These are phyloP conservation scores for Camelina laxa DNA, from an alignment of 345 rosid genomes.

Conservation along the genomic window DNA sequence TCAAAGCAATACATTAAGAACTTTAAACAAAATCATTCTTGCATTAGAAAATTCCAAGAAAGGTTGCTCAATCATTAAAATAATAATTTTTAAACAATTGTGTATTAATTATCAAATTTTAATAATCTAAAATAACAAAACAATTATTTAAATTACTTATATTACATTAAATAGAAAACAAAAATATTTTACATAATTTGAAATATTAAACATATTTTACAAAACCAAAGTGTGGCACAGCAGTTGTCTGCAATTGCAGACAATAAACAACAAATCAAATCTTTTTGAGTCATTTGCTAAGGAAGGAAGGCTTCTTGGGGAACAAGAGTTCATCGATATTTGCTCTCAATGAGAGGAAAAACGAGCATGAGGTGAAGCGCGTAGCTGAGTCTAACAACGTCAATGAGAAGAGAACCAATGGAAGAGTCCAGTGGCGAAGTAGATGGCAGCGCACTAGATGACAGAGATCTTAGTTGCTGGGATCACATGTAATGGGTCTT, in stretches of 20 bases:
- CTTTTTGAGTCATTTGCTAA: conserved; percentile 55
- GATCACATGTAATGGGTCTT: conserved; percentile 60
- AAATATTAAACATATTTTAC: too few relatives aligned
- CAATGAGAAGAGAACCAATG: conserved; percentile 63
- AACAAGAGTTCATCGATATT: conserved; percentile 78
- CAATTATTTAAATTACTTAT: too few relatives aligned
- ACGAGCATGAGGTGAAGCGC: conserved; percentile 83
- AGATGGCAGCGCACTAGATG: conserved; percentile 62
- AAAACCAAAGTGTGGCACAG: conserved; percentile 83
- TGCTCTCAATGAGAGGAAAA: conserved; percentile 78
- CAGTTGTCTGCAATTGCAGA: conserved; percentile 60
- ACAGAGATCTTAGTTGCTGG: conserved; percentile 68
- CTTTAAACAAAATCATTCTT: too few relatives aligned
- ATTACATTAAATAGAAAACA: too few relatives aligned
- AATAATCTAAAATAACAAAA: too few relatives aligned
- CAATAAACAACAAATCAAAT: conserved; percentile 62
- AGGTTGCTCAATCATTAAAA: too few relatives aligned
- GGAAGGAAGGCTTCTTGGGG: conserved; percentile 50
- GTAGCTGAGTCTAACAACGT: conserved; percentile 72
- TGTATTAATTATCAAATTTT: too few relatives aligned
- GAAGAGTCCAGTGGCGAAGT: conserved; percentile 65
- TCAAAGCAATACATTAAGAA: too few relatives aligned
- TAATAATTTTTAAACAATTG: too few relatives aligned
- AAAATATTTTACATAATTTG: too few relatives aligned
- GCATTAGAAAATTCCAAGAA: too few relatives aligned